Base-by-base conservation (phyloP, 2,329 filamentous ascomycete genomes). In the Colletotrichum sansevieriae region DNA sequence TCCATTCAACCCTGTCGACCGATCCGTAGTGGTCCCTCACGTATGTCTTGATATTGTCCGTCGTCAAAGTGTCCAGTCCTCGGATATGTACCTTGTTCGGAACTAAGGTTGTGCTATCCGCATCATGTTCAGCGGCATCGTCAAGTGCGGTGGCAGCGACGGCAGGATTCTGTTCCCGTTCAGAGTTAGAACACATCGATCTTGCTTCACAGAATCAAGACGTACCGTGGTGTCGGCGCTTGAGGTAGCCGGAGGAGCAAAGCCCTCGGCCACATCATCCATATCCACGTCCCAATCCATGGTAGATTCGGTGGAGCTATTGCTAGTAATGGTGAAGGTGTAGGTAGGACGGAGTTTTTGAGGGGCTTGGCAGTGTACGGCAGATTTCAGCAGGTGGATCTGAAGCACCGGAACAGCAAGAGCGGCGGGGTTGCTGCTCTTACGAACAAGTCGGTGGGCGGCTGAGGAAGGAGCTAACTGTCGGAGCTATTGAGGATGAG, bases 41-140 rank as follows among this genome's bases (percentile, higher is more conserved):
- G 74, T 94, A 98, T 68, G 87, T 84, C 73, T 92, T 91, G 74
- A 98, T 91, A 71, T 97, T 90, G 63, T 89, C 86, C 33, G 94
- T 94, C 37, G 91, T 93, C 76, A 98, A 83, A 49, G 91, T 89
- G 75, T 97, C 92, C 3, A 98, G 86, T 20, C 95, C 95, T 68
- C 90, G 89, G 60, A 99, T 83, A 79, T 98, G 91, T n/a, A 98
- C 81, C 77, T 96, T 96, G 75, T 89, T 65, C 2, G 61, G 47
- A 9, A 69, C 65, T 5, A 69, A 35, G 11, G n/a, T 65, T 9
- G 65, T 29, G 43, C 33, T 37, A 44, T 65, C 65, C 11, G 12
- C 20, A 18, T 58, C 65, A 54, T 43, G 43, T 18, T 63, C 68
- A 41, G 15, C 39, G 13, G 29, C 46, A 35, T 29, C 44, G 51